A percentile compares a stretch with the other conserved stretches of the same genome.
phyloP scores from a whole-genome alignment of 768 basidiomycete genomes.

The Dentipellis fragilis region DNA sequence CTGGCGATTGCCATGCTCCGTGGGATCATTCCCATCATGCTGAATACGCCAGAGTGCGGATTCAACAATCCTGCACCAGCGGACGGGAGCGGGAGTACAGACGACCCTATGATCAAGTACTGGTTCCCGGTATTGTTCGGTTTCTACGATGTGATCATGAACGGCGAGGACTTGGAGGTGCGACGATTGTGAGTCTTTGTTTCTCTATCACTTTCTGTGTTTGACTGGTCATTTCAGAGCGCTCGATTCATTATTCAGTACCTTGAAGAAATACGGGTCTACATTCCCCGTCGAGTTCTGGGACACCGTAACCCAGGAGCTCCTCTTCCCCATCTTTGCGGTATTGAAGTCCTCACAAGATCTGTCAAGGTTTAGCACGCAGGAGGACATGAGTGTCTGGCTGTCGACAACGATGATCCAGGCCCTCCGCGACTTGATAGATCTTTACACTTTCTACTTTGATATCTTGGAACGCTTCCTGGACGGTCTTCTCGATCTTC shows the following conservation, averaged over 20 bases:
- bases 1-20: constrained; percentile 96
- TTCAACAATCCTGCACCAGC: constrained; percentile 24
- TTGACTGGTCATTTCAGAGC: constrained; percentile 44
- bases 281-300: constrained; percentile 89
- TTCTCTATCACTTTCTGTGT: not conserved
- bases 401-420: constrained; percentile 98
- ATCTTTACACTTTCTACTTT: constrained; percentile 93
- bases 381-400: constrained; percentile 99
- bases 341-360: constrained; percentile 91
- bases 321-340: constrained; percentile 97
- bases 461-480: constrained; percentile 82
- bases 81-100: constrained; percentile 28
- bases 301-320: constrained; percentile 94
- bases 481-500: constrained; percentile 86
- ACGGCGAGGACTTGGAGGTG: constrained; percentile 96
- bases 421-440: constrained; percentile 88
- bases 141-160: constrained; percentile 99
- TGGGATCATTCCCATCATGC: constrained; percentile 86
- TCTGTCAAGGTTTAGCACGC: constrained; percentile 84
- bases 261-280: constrained; percentile 81
- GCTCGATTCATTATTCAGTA: constrained; percentile 91
- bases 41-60: constrained; percentile 65
- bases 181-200: constrained; percentile 72
- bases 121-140: constrained; percentile 96
- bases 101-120: constrained; percentile 89